Conservation (phyloP, 2,329 filamentous ascomycete species). For the Phaeomoniella chlamydospora region DNA sequence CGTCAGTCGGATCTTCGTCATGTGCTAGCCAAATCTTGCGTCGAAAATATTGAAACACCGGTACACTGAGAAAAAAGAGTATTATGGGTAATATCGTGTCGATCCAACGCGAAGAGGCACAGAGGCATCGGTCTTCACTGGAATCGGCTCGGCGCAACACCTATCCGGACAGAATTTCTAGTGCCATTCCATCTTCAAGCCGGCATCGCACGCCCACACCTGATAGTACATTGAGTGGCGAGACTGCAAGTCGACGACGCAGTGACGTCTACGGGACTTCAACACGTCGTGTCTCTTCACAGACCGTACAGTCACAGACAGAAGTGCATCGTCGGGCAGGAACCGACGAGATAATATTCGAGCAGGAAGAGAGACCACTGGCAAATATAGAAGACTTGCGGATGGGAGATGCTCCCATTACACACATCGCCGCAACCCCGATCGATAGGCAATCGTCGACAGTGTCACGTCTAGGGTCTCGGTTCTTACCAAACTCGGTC, state of each 20-base stretch:
- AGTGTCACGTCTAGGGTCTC: constrained; percentile 32
- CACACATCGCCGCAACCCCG: constrained; percentile 17
- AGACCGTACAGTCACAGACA: constrained; percentile 5
- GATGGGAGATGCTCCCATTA: constrained; percentile 10
- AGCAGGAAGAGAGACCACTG: constrained; percentile 21
- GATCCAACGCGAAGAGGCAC: not conserved
- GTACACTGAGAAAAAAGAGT: not conserved
- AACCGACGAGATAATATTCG: constrained; percentile 17
- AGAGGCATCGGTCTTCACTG: too few species aligned
- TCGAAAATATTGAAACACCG: too few species aligned
- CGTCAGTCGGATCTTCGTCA: not conserved
- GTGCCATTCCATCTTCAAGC: not conserved
- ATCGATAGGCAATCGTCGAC: constrained; percentile 27
- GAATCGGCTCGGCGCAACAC: constrained; percentile 2
- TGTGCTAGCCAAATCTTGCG: not conserved
- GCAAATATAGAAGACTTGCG: constrained; percentile 17
- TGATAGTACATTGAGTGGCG: not conserved
- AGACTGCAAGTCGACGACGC: constrained; percentile 6
- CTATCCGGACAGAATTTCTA: not conserved
- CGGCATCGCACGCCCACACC: constrained; percentile 1
- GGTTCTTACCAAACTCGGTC: constrained; percentile 30
- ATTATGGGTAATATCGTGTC: not conserved
- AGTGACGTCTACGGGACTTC: constrained; percentile 12
- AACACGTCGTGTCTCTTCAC: constrained; percentile 12
- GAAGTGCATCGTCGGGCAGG: constrained; percentile 3